Evolutionary conservation across 306 rosid genomes (phyloP).

Genomic region (Oxytropis ochrocephala): DNA sequence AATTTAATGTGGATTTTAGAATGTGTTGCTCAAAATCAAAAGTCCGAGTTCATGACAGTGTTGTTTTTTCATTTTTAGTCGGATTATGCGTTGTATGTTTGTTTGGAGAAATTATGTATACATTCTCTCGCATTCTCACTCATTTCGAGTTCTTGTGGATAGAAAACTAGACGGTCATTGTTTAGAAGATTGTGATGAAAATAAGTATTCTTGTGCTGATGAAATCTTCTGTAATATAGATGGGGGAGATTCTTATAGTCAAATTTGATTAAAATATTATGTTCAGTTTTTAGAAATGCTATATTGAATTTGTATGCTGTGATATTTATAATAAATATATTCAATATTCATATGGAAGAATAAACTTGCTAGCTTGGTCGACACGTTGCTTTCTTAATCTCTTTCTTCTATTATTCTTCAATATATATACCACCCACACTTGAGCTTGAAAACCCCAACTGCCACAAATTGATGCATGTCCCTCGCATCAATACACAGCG

Average conservation of each 20-base stretch:
- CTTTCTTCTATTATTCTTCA: too few species aligned
- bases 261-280: slow-evolving; percentile 17
- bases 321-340: slow-evolving; percentile 14
- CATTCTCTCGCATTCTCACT: slow-evolving; percentile 20
- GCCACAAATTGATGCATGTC: too few species aligned
- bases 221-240: slow-evolving; percentile 18
- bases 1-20: slow-evolving; percentile 97
- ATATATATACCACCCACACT: too few species aligned
- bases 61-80: slow-evolving; percentile 88
- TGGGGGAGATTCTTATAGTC: slow-evolving; percentile 8
- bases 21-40: slow-evolving; percentile 97
- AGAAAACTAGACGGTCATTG: slow-evolving; percentile 14
- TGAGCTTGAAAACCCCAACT: too few species aligned
- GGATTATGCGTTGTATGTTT: slow-evolving; percentile 10
- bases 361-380: neutral
- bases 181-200: slow-evolving; percentile 32
- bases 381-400: neutral
- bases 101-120: slow-evolving; percentile 38
- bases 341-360: slow-evolving; percentile 12
- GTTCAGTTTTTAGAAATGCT: slow-evolving; percentile 3
- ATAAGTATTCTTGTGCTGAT: slow-evolving; percentile 18
- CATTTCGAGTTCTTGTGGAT: slow-evolving; percentile 15
- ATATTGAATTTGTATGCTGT: slow-evolving; percentile 16
- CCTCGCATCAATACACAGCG: too few species aligned
- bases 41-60: slow-evolving; percentile 97